Evolutionary conservation across 352 stramenopile genomes (phyloP), one percentile per base, ranked within the genome.

Genomic region (Discostella stelligera): DNA sequence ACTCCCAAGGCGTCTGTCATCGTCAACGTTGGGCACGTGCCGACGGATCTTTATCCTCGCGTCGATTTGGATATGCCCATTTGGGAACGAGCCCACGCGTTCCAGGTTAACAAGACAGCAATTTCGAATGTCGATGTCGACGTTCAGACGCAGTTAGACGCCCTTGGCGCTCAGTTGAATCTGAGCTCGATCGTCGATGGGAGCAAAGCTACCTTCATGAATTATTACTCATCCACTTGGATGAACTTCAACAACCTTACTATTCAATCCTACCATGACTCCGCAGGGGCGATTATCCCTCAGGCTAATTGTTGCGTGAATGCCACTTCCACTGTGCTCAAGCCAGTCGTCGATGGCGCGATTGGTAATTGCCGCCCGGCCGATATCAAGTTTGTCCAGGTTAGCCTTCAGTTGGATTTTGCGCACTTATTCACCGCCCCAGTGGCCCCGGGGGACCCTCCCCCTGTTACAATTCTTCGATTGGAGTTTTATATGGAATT

Each of bases 131-230:
- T 52, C 41, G 25, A 7, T 14, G 18, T 66, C 1, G 30, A 49
- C 18, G 21, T 20, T 11, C 13, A 25, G 11, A 6, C 49, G 2
- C 8, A 37, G 11, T 32, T 66, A 5, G 32, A 66, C 14, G 58
- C 58, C 0, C 9, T 66, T n/a, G 58, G 58, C 10, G 49, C 16
- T 32, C 58, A 66, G 58, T 18, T 66, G 1, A 49, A 41, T 18
- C 23, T n/a, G 18, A 25, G 25, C 55, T 8, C 55, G 9, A 63
- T 48, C 55, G 58, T 49, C 30, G 58, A 66, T 18, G 58, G 37
- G 2, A 32, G 27, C 27, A 32, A 32, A 5, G 27, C 27, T 2
- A 32, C 2, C 27, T 32, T 32, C 27, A 32, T 32, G 27, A 32
- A 32, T 32, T 32, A 32, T 32, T 32, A 32, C 27, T 32, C 27